These are phyloP conservation scores for Acanthamoeba pearcei DNA, from an alignment of 208 protist species.

Conservation along the genomic window DNA sequence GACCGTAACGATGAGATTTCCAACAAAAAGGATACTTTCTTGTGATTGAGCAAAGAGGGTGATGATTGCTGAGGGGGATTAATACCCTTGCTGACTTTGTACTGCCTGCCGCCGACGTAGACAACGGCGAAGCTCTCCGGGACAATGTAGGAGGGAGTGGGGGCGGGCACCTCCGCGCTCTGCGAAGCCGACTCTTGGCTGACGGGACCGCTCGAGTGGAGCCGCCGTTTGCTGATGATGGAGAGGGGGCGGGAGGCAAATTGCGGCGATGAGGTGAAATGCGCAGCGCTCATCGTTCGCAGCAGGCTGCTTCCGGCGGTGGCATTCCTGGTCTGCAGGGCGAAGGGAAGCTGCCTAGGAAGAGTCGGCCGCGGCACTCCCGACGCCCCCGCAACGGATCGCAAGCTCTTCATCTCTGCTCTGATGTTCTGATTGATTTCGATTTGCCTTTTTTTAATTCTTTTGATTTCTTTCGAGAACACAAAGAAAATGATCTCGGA, in stretches of 20 bases:
- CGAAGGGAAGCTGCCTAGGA: background rate
- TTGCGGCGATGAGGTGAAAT: background rate
- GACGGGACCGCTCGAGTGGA: background rate
- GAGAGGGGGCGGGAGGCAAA: background rate
- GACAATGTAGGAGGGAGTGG: background rate
- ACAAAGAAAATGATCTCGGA: background rate
- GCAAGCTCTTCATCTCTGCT: background rate
- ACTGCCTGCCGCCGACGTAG: constrained; percentile 34
- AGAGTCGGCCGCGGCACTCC: background rate
- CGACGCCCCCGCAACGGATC: background rate
- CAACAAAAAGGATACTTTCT: background rate
- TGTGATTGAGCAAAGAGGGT: background rate
- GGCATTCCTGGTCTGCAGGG: background rate
- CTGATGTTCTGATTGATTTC: background rate
- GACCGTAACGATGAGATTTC: too few relatives aligned
- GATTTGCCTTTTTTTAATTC: background rate
- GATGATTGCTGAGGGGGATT: background rate
- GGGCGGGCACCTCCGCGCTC: background rate
- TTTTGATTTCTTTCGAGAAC: background rate
- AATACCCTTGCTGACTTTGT: constrained; percentile 54
- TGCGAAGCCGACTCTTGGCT: background rate
- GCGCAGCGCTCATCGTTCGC: background rate
- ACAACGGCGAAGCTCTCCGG: constrained; percentile 62
- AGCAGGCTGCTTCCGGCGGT: background rate
- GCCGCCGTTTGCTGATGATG: background rate